Percentiles rank a stretch among this genome's conserved stretches.
phyloP scores from a whole-genome alignment of 106 monocot species.

The Triglochin maritima region DNA sequence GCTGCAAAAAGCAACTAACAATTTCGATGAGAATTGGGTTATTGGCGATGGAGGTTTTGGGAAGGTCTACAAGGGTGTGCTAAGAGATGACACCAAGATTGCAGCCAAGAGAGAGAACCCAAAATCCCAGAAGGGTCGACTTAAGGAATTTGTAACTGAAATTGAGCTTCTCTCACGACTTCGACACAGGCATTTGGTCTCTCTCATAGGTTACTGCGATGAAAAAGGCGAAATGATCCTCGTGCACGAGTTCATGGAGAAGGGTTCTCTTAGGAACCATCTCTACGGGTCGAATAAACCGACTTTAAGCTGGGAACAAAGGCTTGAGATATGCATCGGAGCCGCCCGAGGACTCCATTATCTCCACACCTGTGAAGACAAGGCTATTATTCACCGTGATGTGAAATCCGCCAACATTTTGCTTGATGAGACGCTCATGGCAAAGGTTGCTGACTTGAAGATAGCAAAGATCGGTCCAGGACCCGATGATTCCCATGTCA shows the following conservation, averaged over 20 bases:
- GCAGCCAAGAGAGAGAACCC: no score
- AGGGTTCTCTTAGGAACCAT: slow-evolving; percentile 16
- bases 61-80: slow-evolving; percentile 12
- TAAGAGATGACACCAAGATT: slow-evolving; percentile 13
- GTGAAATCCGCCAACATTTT: slow-evolving; percentile 22
- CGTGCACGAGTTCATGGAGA: slow-evolving; percentile 21
- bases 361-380: slow-evolving; percentile 10
- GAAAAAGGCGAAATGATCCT: slow-evolving; percentile 25
- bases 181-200: slow-evolving; percentile 23
- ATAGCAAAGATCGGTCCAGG: background rate
- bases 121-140: no score
- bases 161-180: slow-evolving; percentile 15
- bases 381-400: slow-evolving; percentile 15
- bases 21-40: background rate
- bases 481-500: background rate
- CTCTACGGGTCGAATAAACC: slow-evolving; percentile 11
- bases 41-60: slow-evolving; percentile 24
- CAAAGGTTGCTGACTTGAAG: slow-evolving; percentile 17
- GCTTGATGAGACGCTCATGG: slow-evolving; percentile 4
- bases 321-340: slow-evolving; percentile 23
- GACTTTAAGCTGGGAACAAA: slow-evolving; percentile 9
- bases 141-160: slow-evolving; percentile 6
- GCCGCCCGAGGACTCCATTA: slow-evolving; percentile 14
- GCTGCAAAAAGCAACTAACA: slow-evolving; percentile 10
- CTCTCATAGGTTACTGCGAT: slow-evolving; percentile 21